Evolutionary conservation across 228 moss, liverwort and hornwort genomes (phyloP).

Genomic region (Sphagnum fallax): DNA sequence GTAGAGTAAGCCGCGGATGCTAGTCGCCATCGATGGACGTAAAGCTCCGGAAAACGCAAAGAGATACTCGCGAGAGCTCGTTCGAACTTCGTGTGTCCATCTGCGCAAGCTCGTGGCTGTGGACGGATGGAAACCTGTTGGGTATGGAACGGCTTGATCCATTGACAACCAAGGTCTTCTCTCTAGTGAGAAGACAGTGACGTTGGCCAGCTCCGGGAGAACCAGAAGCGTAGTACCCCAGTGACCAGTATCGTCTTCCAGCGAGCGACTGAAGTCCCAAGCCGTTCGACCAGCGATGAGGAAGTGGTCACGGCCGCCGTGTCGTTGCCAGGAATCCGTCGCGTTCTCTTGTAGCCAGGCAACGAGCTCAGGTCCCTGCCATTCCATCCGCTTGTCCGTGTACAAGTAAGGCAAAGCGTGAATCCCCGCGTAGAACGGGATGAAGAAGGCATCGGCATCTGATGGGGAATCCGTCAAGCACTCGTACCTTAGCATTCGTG

Average conservation of each 20-base stretch:
- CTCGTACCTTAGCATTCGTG: constrained; percentile 45
- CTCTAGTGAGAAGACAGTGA: constrained; percentile 62
- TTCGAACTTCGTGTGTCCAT: constrained; percentile 54
- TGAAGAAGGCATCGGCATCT: constrained; percentile 61
- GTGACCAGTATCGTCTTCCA: constrained; percentile 7
- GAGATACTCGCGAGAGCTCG: constrained; percentile 28
- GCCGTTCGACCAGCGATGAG: constrained; percentile 40
- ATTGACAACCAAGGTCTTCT: constrained; percentile 15
- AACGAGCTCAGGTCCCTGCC: constrained; percentile 25
- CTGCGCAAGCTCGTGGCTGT: constrained; percentile 28
- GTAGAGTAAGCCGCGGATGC: constrained; percentile 53
- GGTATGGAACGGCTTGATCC: constrained; percentile 67
- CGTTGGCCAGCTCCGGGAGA: constrained; percentile 21
- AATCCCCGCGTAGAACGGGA: constrained; percentile 72
- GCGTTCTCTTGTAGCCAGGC: constrained; percentile 26
- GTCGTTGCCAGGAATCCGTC: constrained; percentile 21
- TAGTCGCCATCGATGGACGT: constrained; percentile 28
- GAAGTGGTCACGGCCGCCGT: constrained; percentile 43
- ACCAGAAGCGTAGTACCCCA: constrained; percentile 35
- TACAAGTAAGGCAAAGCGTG: constrained; percentile 63
- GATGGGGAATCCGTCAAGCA: constrained; percentile 42
- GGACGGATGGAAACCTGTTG: constrained; percentile 71
- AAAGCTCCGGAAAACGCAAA: constrained; percentile 73
- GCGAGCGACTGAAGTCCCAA: constrained; percentile 34
- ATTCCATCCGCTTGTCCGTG: constrained; percentile 12